Evolutionary conservation across 306 rosid genomes (phyloP), one percentile per base, ranked within the genome.

Genomic region (Crataegus laevigata): DNA sequence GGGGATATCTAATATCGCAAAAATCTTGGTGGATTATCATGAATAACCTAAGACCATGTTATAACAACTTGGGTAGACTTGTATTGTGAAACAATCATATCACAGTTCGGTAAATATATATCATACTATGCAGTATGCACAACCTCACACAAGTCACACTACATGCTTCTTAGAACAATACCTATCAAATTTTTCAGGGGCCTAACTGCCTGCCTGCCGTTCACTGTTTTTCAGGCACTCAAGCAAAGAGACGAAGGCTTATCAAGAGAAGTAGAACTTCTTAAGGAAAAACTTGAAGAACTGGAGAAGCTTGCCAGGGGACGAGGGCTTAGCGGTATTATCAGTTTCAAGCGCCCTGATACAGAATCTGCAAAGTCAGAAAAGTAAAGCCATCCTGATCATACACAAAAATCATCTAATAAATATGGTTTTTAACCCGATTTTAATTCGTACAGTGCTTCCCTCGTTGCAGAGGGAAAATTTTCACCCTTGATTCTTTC

Each of bases 291-390:
- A 84, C 75, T 91, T 72, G 88, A 81, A 83, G 98, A 90, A 84
- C 69, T 94, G 73, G 98, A 91, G 79, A 85, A 82, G 78, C 82
- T 88, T 29, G 87, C 94, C 24, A 83, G 84, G 88, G 91, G 84
- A 81, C 79, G 81, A 81, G 98, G 98, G 62, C 89, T 94, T 22
- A 32, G 88, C 63, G 91, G 93, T 47, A 73, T 91, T 69, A 79
- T 94, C 75, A 82, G 90, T 70, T 73, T 90, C 79, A 87, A 80
- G 79, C 82, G 73, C 1, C 71, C 78, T 54, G 73, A 68, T 32
- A 32, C 71, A 11, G 93, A 91, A 78, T 80, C 29, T 60, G 85
- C 74, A 55, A 82, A 85, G 82, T 25, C 82, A 26, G 85, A 54
- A 63, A 86, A 90, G 85, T 59, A 63, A 86, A 90, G 77, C 74